Evolutionary conservation across 768 basidiomycete species (phyloP), one percentile per base, ranked within the genome.

Genomic region (Mycena floridula): DNA sequence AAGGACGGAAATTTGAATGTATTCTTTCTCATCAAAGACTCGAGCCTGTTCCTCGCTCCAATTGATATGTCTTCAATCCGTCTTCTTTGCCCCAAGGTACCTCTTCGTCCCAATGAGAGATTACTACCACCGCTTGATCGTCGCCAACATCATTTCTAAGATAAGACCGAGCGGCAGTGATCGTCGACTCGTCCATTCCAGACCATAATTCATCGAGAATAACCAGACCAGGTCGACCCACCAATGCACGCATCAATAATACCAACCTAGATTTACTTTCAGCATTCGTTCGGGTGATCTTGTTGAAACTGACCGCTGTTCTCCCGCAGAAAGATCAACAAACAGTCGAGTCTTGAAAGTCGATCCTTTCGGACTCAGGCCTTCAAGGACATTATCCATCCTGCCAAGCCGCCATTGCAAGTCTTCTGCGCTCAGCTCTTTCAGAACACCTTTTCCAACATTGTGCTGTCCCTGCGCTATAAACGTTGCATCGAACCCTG

Each of bases 101-200:
- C 63, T 97, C 93, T 27, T 86, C 85, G 50, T 89, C 86, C 81
- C 89, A 91, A 65, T 95, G 93, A 28, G 84, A 90, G 44, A 98
- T 77, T 3, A 89, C 83, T 1, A 97, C 73, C 20, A 91, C 84
- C 2, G 83, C 85, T 65, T 96, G 91, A 35, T 74, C 65, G 9
- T 61, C 52, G 18, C 65, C 66, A 20, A 84, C 56, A 1, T 66
- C 70, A 16, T 63, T 57, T 9, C 82, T 68, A 36, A 99, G 58
- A 55, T 89, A 89, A 32, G 51, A 53, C 50, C 76, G 68, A 32
- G 81, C 87, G 27, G 76, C 75, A 15, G 61, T 61, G 24, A 94
- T 79, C 80, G 90, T 89, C 5, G 60, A 64, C 36, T 79, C 82
- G 50, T 89, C 89, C 89, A 98, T 94, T 21, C 93, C 94, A 20